phyloP scores from a whole-genome alignment of 2,329 filamentous ascomycete genomes.

The Alternaria alternata region DNA sequence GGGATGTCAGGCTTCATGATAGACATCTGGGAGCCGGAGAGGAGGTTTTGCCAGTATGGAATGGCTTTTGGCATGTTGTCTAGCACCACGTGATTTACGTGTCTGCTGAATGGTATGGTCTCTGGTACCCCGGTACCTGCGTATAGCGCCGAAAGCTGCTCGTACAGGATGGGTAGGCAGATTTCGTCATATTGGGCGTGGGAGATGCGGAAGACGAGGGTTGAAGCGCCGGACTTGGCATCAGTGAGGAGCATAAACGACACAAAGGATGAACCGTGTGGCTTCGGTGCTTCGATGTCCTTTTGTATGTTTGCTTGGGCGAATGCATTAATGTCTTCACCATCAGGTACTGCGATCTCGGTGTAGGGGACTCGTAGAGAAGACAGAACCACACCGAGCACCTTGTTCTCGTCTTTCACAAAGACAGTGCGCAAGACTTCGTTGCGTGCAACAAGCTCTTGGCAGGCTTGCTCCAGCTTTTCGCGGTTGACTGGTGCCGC shows the following conservation, averaged over 20 bases:
- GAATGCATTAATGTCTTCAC: slow-evolving; percentile 61
- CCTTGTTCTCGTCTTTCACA: slow-evolving; percentile 58
- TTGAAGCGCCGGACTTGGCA: slow-evolving; percentile 61
- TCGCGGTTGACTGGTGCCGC: slow-evolving; percentile 59
- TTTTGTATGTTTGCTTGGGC: slow-evolving; percentile 62
- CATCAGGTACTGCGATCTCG: slow-evolving; percentile 48
- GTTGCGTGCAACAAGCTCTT: slow-evolving; percentile 65
- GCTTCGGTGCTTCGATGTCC: slow-evolving; percentile 65
- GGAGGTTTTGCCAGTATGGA: slow-evolving; percentile 68
- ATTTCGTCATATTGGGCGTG: slow-evolving; percentile 76
- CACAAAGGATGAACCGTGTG: slow-evolving; percentile 61
- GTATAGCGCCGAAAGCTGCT: slow-evolving; percentile 66
- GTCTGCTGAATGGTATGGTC: slow-evolving; percentile 56
- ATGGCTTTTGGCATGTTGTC: slow-evolving; percentile 58
- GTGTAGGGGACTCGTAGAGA: slow-evolving; percentile 61
- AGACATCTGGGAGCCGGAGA: slow-evolving; percentile 63
- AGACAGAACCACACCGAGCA: slow-evolving; percentile 66
- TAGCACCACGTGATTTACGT: slow-evolving; percentile 53
- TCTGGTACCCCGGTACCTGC: slow-evolving; percentile 42
- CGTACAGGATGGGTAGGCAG: slow-evolving; percentile 68
- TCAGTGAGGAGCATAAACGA: slow-evolving; percentile 62
- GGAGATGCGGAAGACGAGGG: slow-evolving; percentile 69
- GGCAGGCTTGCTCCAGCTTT: slow-evolving; percentile 60
- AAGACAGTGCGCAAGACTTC: slow-evolving; percentile 74
- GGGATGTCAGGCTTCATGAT: slow-evolving; percentile 46